phyloP scores from a whole-genome alignment of 768 basidiomycete species.

The Suillus americanus region DNA sequence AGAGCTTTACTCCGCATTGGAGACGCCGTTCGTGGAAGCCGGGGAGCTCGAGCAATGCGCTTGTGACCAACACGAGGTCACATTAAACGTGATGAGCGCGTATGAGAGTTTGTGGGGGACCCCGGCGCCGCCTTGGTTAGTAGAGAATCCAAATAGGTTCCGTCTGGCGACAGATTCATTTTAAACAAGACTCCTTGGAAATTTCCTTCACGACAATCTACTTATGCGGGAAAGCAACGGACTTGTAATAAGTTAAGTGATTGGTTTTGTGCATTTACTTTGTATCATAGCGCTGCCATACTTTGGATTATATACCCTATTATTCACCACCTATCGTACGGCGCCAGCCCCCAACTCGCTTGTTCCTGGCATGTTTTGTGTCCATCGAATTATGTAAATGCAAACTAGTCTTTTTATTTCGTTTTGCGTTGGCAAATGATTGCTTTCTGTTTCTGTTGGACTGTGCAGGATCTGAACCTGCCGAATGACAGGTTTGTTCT shows the following conservation, averaged over 20 bases:
- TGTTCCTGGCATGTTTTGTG: too few relatives aligned
- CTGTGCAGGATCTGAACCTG: too few relatives aligned
- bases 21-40: slow-evolving; percentile 18
- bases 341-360: too few relatives aligned
- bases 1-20: slow-evolving; percentile 21
- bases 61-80: slow-evolving; percentile 9
- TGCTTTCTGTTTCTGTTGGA: too few relatives aligned
- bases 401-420: too few relatives aligned
- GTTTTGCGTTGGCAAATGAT: too few relatives aligned
- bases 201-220: not conserved
- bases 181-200: not conserved
- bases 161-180: slow-evolving; percentile 1
- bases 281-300: not conserved
- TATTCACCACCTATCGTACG: not conserved
- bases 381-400: too few relatives aligned
- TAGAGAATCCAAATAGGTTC: slow-evolving; percentile 8
- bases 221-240: not conserved
- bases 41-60: slow-evolving; percentile 27
- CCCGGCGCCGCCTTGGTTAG: slow-evolving; percentile 13
- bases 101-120: slow-evolving; percentile 30
- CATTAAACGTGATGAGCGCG: slow-evolving; percentile 13
- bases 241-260: not conserved
- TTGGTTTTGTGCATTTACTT: not conserved
- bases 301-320: not conserved
- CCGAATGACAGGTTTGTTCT: too few relatives aligned